Conservation (phyloP, 805 yeast species). For the Priceomyces carsonii region DNA sequence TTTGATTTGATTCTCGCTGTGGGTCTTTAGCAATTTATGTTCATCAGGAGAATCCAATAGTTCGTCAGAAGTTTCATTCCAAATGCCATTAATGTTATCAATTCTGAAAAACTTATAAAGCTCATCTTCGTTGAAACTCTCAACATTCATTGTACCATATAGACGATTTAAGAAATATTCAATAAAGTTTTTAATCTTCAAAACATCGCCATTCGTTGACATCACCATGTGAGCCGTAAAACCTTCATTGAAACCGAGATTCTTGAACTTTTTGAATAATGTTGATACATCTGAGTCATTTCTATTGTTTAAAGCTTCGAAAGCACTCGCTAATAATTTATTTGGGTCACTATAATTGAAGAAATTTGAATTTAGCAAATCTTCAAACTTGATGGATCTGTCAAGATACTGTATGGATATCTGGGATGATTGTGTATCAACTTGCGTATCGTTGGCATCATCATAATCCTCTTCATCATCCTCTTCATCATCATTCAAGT, state of each 20-base stretch:
- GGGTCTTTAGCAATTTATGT: conserved; percentile 9
- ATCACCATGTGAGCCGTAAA: conserved; percentile 18
- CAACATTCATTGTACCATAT: conserved; percentile 5
- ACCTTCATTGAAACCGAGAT: conserved; percentile 20
- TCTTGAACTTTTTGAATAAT: conserved; percentile 11
- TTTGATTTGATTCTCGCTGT: conserved; percentile 11
- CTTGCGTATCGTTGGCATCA: conserved; percentile 4
- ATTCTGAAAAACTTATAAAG: conserved; percentile 9
- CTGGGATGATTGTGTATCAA: conserved; percentile 8
- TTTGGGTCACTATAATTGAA: conserved; percentile 6
- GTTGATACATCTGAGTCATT: conserved; percentile 1
- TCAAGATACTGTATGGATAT: conserved; percentile 7
- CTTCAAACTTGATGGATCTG: conserved; percentile 1
- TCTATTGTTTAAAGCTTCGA: conserved; percentile 5
- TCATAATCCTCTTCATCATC: conserved; percentile 2
- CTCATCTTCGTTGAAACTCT: conserved; percentile 6
- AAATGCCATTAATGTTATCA: conserved; percentile 12
- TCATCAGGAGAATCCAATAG: conserved; percentile 7
- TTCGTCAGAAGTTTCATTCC: conserved; percentile 15
- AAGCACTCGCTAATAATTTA: conserved; percentile 3
- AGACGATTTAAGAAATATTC: conserved; percentile 11
- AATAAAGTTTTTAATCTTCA: conserved; percentile 12
- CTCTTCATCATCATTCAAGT: not conserved
- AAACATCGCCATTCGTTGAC: conserved; percentile 14
- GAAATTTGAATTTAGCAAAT: conserved; percentile 9